Evolutionary conservation across 2,329 filamentous ascomycete genomes (phyloP).

Genomic region (Cryphonectria carpinicola): DNA sequence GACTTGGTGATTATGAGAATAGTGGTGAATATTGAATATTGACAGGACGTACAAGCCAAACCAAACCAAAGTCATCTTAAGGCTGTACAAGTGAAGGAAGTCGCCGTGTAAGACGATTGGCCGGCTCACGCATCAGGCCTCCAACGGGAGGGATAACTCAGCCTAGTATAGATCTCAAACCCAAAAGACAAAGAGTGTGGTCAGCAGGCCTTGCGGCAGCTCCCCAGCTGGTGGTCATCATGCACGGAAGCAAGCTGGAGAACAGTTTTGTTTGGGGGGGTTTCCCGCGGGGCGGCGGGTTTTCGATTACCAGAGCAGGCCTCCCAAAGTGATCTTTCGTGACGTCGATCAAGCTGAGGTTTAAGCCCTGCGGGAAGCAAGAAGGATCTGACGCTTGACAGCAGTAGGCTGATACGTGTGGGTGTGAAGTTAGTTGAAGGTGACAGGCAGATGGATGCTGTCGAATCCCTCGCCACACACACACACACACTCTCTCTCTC

Average conservation of each 20-base stretch:
- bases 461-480: background rate
- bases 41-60: background rate
- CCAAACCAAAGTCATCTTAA: background rate
- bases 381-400: background rate
- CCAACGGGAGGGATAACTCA: background rate
- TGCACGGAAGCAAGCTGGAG: background rate
- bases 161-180: background rate
- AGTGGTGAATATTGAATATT: background rate
- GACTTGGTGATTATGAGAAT: background rate
- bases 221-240: background rate
- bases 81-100: slow-evolving; percentile 24
- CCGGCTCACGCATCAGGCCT: background rate
- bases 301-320: background rate
- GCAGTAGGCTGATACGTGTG: background rate
- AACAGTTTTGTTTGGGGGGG: background rate
- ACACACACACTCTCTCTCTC: background rate
- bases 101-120: slow-evolving; percentile 32
- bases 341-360: slow-evolving; percentile 1
- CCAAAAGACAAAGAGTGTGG: background rate
- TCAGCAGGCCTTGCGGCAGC: background rate
- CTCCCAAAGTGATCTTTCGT: background rate
- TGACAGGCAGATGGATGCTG: background rate
- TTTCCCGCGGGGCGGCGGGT: background rate
- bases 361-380: background rate
- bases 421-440: background rate